These are phyloP conservation scores for Lichtheimia ornata DNA, from an alignment of 371 early-diverging fungal species.

Conservation along the genomic window DNA sequence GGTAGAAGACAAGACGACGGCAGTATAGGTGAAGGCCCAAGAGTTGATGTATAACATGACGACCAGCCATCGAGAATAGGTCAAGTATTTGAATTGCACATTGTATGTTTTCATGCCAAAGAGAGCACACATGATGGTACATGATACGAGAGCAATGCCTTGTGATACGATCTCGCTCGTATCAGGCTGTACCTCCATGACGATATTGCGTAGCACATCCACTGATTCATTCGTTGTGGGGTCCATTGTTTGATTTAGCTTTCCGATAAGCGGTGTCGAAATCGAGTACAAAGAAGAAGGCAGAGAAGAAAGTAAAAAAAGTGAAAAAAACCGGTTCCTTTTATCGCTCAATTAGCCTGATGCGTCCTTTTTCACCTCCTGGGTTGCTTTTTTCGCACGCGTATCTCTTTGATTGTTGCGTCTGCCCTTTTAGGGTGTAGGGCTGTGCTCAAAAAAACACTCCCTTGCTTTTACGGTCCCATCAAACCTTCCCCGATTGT, in stretches of 20 bases:
- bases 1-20: conserved; percentile 43
- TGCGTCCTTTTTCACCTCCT: too few relatives aligned
- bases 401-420: too few relatives aligned
- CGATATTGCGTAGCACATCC: background rate
- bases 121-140: conserved; percentile 34
- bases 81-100: conserved; percentile 31
- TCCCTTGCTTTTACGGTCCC: too few relatives aligned
- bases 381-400: too few relatives aligned
- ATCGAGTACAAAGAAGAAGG: too few relatives aligned
- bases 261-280: too few relatives aligned
- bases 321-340: too few relatives aligned
- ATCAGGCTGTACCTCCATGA: conserved; percentile 27
- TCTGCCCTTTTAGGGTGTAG: too few relatives aligned
- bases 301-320: too few relatives aligned
- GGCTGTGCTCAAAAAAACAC: too few relatives aligned
- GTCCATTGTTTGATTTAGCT: background rate
- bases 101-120: conserved; percentile 49
- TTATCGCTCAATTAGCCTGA: too few relatives aligned
- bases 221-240: background rate
- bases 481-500: too few relatives aligned
- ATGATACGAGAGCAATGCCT: conserved; percentile 34
- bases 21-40: conserved; percentile 46
- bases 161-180: conserved; percentile 30
- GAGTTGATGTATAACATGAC: conserved; percentile 37
- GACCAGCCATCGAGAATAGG: conserved; percentile 45